Evolutionary conservation across 2,329 filamentous ascomycete genomes (phyloP).

Genomic region (Plenodomus tracheiphilus): DNA sequence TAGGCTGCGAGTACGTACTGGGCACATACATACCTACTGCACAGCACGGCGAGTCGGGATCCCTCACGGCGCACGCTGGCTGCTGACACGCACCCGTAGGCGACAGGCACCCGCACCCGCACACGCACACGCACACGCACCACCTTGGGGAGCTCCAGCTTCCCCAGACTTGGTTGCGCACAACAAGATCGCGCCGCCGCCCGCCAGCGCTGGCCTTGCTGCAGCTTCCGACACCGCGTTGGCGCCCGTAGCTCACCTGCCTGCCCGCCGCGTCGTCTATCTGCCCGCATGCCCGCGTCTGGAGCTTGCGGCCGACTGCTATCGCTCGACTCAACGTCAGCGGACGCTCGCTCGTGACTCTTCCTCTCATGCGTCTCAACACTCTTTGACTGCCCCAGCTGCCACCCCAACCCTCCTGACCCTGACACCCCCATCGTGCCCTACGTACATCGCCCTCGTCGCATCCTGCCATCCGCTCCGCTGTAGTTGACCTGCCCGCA

Average conservation of each 20-base stretch:
- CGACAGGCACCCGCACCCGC: no score
- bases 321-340: conserved; percentile 6
- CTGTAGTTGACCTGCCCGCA: no score
- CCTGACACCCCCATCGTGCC: conserved; percentile 2
- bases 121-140: no score
- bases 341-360: conserved; percentile 35
- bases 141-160: conserved; percentile 17
- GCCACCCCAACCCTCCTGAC: conserved; percentile 7
- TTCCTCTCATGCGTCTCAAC: conserved; percentile 22
- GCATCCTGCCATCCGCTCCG: no score
- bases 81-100: no score
- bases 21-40: no score
- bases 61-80: no score
- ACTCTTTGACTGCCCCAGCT: conserved; percentile 25
- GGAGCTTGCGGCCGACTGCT: conserved; percentile 11
- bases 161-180: conserved; percentile 25
- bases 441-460: no score
- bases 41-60: conserved; percentile 6
- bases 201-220: conserved; percentile 10
- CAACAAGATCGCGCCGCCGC: conserved; percentile 17
- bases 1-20: no score
- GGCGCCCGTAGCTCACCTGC: conserved; percentile 5
- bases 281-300: conserved; percentile 17
- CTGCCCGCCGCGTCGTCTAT: conserved; percentile 12
- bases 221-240: conserved; percentile 19